Percentiles rank a stretch among this genome's conserved stretches.
phyloP scores from a whole-genome alignment of 2,329 filamentous ascomycete species.

The Neopestalotiopsis sp. region DNA sequence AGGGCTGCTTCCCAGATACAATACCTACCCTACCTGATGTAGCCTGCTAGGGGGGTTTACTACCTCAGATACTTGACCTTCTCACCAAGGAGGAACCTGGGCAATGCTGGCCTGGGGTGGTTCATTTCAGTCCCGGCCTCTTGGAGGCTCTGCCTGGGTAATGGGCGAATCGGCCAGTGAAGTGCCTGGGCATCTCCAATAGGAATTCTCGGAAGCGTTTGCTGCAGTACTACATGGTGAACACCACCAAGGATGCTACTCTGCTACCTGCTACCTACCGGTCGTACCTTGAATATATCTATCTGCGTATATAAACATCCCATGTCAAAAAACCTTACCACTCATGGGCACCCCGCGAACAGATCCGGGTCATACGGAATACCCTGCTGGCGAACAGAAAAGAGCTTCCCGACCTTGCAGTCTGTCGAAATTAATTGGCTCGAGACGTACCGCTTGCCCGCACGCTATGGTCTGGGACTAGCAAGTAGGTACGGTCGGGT shows the following conservation, averaged over 20 bases:
- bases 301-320: not conserved
- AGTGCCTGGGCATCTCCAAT: not conserved
- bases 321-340: not conserved
- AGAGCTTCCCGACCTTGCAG: conserved; percentile 1
- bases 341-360: conserved; percentile 1
- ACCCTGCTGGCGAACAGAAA: not conserved
- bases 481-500: not conserved
- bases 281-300: not conserved
- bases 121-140: not conserved
- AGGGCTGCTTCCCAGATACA: not conserved
- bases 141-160: not conserved
- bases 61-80: too few relatives aligned
- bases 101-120: not conserved
- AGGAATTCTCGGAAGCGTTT: not conserved
- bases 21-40: not conserved
- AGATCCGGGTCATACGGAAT: conserved; percentile 4
- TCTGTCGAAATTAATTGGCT: not conserved
- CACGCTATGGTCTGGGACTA: not conserved
- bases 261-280: too few relatives aligned
- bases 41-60: not conserved
- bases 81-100: not conserved
- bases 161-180: not conserved
- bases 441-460: not conserved
- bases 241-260: not conserved
- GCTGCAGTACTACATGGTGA: not conserved